A percentile compares a stretch with the other conserved stretches of the same genome.
phyloP scores from a whole-genome alignment of 352 stramenopile genomes.

The Pythium phragmitis region DNA sequence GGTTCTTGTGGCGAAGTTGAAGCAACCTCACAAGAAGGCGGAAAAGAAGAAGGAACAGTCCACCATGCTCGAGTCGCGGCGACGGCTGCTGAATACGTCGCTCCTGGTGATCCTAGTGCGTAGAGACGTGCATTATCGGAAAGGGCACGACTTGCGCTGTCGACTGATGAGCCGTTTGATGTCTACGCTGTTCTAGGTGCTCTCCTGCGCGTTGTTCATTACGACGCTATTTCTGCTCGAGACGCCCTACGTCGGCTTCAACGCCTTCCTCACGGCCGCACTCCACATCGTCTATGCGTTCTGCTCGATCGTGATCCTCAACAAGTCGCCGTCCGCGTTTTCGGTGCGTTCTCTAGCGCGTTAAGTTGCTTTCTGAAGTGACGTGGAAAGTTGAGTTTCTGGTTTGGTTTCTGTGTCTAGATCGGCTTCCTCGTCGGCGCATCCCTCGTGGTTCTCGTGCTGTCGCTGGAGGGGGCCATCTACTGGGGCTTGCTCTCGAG shows the following conservation, averaged over 20 bases:
- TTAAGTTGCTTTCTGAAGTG: not conserved
- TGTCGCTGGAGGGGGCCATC: conserved; percentile 65
- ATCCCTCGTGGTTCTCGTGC: conserved; percentile 60
- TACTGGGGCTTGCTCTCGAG: conserved; percentile 44
- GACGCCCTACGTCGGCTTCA: conserved; percentile 67
- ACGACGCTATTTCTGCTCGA: conserved; percentile 71
- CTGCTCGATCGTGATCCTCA: conserved; percentile 70
- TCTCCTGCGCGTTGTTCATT: conserved; percentile 59
- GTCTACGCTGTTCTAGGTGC: conserved; percentile 32
- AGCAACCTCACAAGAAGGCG: conserved; percentile 8
- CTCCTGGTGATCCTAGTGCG: conserved; percentile 67
- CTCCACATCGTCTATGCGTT: conserved; percentile 74
- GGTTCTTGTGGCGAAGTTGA: conserved; percentile 31
- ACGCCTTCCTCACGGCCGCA: conserved; percentile 57
- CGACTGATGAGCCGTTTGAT: not conserved
- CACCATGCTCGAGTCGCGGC: conserved; percentile 57
- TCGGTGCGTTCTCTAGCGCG: conserved; percentile 37
- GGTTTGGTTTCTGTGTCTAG: conserved; percentile 28
- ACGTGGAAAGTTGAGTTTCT: not conserved
- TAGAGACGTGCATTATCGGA: not conserved
- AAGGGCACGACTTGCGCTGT: not conserved
- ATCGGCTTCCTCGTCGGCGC: conserved; percentile 73
- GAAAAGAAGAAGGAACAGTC: not conserved
- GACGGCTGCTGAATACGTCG: conserved; percentile 71
- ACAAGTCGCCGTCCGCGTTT: conserved; percentile 80